Base-by-base conservation (phyloP, 805 yeast species). In the Candida berthetii region DNA sequence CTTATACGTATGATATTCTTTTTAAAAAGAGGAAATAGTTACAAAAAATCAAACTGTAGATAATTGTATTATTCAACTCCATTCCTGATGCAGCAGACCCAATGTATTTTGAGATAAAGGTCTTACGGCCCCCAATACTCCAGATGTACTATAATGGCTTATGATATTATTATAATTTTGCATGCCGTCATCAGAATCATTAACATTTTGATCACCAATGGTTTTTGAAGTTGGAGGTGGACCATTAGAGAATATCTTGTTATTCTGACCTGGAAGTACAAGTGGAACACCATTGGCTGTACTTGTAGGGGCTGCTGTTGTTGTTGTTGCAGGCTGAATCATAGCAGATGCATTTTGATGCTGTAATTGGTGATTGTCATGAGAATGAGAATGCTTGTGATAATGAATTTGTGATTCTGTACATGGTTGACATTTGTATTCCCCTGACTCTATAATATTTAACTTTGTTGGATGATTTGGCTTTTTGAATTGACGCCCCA, bases 61-160 rank as follows among this genome's bases (percentile, higher is more conserved):
- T n/a, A n/a, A n/a, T n/a, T n/a, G 13, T 27, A 10, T 27, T 27
- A 16, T 9, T 31, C 17, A 31, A 31, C 13, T 42, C 56, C 56
- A 52, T 41, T 50, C 56, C 34, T 48, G 51, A 34, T 35, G 34
- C 19, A 31, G 19, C 15, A 17, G 11, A 4, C 34, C 34, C 19
- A 15, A 31, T 13, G 34, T 42, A 29, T 32, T 27, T 24, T 42
- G 43, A 2, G 53, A 36, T 13, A 36, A 31, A 7, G 53, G 53
- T 24, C 52, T 44, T 7, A n/a, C n/a, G n/a, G 40, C 16, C 20
- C 37, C 50, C 14, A 54, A 41, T 2, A 47, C 42, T 3, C 51
- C 49, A 2, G 58, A 52, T 8, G 57, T 51, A 15, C 42, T 43
- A 38, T 52, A 55, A 3, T 55, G 41, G 29, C 41, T 54, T 20